These are phyloP conservation scores for Oryza nivara DNA, from an alignment of 176 grass and related monocot species.

Conservation along the genomic window DNA sequence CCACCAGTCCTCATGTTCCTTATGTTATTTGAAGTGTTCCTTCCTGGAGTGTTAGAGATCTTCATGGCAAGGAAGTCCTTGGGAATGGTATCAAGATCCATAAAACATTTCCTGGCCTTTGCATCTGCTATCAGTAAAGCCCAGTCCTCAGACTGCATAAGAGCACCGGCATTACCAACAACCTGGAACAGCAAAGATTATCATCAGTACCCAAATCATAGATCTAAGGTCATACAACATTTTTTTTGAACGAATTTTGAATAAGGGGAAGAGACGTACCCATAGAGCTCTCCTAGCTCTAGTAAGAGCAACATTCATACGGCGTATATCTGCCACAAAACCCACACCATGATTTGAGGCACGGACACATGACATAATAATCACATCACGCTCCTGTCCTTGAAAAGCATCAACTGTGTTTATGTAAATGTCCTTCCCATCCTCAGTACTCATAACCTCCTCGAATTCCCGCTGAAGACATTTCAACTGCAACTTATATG, in stretches of 20 bases:
- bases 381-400: conserved; percentile 96
- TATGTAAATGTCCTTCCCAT: conserved; percentile 99
- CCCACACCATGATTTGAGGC: conserved; percentile 96
- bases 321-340: conserved; percentile 96
- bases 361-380: conserved; percentile 99
- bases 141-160: conserved; percentile 95
- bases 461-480: conserved; percentile 94
- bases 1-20: conserved; percentile 73
- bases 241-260: background rate
- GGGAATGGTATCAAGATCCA: conserved; percentile 84
- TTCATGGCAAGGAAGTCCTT: conserved; percentile 77
- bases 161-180: conserved; percentile 96
- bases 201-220: conserved; percentile 25
- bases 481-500: conserved; percentile 97
- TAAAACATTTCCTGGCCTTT: conserved; percentile 89
- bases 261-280: conserved; percentile 46
- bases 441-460: conserved; percentile 79
- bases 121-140: conserved; percentile 84
- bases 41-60: conserved; percentile 54
- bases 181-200: conserved; percentile 56
- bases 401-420: conserved; percentile 99
- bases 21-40: conserved; percentile 59
- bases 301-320: conserved; percentile 99
- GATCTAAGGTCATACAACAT: background rate
- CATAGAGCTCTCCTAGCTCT: conserved; percentile 91